phyloP scores from a whole-genome alignment of 2,329 filamentous ascomycete species.

The Mariannaea elegans region DNA sequence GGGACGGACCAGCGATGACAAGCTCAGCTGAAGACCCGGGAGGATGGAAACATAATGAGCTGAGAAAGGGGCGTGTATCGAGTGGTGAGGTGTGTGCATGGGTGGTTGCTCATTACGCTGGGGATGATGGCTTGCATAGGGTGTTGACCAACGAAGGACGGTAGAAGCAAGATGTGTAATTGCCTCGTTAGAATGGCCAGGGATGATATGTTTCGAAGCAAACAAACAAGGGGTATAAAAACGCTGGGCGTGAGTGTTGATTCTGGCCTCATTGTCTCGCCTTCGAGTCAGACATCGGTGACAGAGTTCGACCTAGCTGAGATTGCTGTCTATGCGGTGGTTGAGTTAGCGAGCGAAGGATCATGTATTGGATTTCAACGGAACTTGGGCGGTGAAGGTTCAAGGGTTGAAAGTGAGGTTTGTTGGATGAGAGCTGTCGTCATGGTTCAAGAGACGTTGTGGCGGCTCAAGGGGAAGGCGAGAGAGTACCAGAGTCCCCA shows the following conservation, averaged over 20 bases:
- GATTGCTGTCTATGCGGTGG: too few species aligned
- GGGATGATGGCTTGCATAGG: slow-evolving; percentile 19
- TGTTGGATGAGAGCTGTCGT: background rate
- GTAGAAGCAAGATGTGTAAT: background rate
- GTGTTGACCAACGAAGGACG: background rate
- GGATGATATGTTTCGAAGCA: too few species aligned
- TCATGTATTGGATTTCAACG: background rate
- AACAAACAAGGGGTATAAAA: too few species aligned
- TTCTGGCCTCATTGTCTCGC: too few species aligned
- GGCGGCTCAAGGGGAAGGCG: slow-evolving; percentile 2
- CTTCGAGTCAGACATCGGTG: too few species aligned
- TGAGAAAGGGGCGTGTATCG: slow-evolving; percentile 9
- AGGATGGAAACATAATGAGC: slow-evolving; percentile 9
- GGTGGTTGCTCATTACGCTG: background rate
- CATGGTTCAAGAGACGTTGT: background rate
- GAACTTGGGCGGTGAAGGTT: background rate
- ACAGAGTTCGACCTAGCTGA: too few species aligned
- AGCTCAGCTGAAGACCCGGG: slow-evolving; percentile 19
- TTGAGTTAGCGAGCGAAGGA: background rate
- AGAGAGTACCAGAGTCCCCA: background rate
- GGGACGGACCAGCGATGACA: background rate
- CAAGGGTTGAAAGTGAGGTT: background rate
- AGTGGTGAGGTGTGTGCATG: slow-evolving; percentile 4
- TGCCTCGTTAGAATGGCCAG: too few species aligned
- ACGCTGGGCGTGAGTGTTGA: too few species aligned